Percentiles rank a stretch among this genome's conserved stretches.
These are phyloP conservation scores for Aureobasidium sp. DNA, from an alignment of 2,329 filamentous ascomycete species.

Conservation along the genomic window DNA sequence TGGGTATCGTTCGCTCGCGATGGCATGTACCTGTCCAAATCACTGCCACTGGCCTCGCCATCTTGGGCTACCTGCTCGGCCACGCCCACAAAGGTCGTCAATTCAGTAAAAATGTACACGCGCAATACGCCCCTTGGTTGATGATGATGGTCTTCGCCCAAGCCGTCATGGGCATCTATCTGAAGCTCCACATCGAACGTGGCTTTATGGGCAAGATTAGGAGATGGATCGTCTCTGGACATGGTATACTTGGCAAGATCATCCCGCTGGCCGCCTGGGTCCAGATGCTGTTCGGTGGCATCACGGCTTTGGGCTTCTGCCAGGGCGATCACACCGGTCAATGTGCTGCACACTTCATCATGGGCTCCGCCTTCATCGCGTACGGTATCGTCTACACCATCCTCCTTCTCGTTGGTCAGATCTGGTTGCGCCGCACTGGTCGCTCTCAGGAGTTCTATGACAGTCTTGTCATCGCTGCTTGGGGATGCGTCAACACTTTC, in stretches of 20 bases:
- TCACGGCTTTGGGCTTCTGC: slow-evolving; percentile 87
- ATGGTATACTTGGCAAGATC: slow-evolving; percentile 76
- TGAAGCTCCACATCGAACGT: slow-evolving; percentile 81
- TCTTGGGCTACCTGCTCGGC: slow-evolving; percentile 83
- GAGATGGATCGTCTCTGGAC: slow-evolving; percentile 61
- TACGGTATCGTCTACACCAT: slow-evolving; percentile 87
- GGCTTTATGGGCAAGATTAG: slow-evolving; percentile 76
- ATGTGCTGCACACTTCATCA: slow-evolving; percentile 95
- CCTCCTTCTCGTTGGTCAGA: slow-evolving; percentile 77
- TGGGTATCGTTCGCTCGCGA: slow-evolving; percentile 80
- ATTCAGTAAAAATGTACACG: slow-evolving; percentile 75
- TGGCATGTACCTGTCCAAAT: slow-evolving; percentile 92
- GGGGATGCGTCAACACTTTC: slow-evolving; percentile 97
- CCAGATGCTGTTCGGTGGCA: slow-evolving; percentile 94
- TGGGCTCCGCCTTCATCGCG: slow-evolving; percentile 92
- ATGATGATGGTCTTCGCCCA: slow-evolving; percentile 75
- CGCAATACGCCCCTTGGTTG: slow-evolving; percentile 69
- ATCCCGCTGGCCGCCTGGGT: slow-evolving; percentile 84
- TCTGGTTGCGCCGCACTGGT: slow-evolving; percentile 74
- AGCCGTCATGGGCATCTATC: slow-evolving; percentile 73
- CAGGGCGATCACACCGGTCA: slow-evolving; percentile 81
- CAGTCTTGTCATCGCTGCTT: slow-evolving; percentile 79
- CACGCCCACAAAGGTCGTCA: slow-evolving; percentile 85
- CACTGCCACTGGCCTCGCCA: slow-evolving; percentile 64
- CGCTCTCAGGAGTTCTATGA: slow-evolving; percentile 97